Conservation (phyloP, 345 rosid species). For the Geranium brycei region DNA sequence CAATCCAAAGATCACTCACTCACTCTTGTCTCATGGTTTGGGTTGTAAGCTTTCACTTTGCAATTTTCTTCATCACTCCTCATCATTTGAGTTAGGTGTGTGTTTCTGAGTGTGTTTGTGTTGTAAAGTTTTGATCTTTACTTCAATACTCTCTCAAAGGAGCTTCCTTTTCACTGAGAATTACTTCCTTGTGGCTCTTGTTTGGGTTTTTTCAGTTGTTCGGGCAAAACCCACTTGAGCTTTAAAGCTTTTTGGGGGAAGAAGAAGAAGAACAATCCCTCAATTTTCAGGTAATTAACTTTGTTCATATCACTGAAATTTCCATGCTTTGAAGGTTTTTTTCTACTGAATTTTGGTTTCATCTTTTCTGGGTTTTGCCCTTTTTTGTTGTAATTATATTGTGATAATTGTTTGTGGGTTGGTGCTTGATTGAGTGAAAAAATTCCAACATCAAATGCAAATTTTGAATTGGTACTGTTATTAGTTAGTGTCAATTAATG, state of each 20-base stretch:
- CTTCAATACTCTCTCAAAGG: not conserved
- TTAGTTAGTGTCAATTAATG: no score
- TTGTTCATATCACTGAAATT: not conserved
- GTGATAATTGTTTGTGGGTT: not conserved
- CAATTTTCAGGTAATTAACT: not conserved
- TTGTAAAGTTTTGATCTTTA: not conserved
- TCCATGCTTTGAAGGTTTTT: no score
- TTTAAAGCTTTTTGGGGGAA: not conserved
- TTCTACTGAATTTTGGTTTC: no score
- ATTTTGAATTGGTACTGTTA: not conserved
- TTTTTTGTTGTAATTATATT: no score
- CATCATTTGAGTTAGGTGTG: not conserved
- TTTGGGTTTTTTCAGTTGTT: not conserved
- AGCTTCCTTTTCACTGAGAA: not conserved
- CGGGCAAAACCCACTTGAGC: not conserved
- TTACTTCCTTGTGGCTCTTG: not conserved
- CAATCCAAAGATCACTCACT: not conserved
- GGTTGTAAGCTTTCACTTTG: not conserved
- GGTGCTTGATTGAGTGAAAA: not conserved
- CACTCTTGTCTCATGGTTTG: not conserved
- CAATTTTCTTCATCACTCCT: no score
- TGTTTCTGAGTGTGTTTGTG: not conserved
- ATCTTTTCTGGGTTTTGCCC: no score
- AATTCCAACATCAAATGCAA: not conserved
- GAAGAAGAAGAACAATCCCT: not conserved